Conservation (phyloP, 176 grass and related monocot genomes). For the Thalia dealbata region DNA sequence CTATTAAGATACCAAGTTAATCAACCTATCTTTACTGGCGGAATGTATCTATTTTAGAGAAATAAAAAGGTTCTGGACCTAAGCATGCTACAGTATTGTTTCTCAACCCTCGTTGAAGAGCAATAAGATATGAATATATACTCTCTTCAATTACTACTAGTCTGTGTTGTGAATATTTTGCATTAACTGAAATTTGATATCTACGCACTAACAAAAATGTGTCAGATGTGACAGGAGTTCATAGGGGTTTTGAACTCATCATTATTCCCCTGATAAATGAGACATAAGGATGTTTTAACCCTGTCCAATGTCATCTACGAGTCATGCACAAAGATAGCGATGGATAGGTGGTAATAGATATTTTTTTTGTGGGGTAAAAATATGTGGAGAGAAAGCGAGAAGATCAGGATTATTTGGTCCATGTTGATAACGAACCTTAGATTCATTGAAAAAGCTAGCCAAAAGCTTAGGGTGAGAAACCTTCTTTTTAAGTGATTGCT, state of each 20-base stretch:
- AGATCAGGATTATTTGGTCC: too few relatives aligned
- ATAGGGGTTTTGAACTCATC: background rate
- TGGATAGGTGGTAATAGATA: too few relatives aligned
- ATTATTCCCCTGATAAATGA: too few relatives aligned
- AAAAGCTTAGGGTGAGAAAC: too few relatives aligned
- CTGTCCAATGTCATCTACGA: too few relatives aligned
- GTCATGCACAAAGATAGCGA: too few relatives aligned
- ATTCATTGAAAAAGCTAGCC: too few relatives aligned
- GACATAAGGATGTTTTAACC: too few relatives aligned
- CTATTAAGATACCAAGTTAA: background rate
- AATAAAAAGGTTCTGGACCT: background rate
- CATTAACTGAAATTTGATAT: background rate
- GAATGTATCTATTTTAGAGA: background rate
- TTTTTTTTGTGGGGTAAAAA: too few relatives aligned
- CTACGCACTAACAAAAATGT: background rate
- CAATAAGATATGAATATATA: background rate
- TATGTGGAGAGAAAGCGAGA: too few relatives aligned
- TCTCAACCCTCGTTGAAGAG: background rate
- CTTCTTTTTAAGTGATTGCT: too few relatives aligned
- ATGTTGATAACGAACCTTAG: too few relatives aligned
- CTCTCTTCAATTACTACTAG: background rate
- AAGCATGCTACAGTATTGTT: background rate
- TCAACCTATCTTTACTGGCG: background rate
- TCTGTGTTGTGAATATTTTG: background rate
- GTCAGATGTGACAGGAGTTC: background rate